Evolutionary conservation across 2,329 filamentous ascomycete species (phyloP).

Genomic region (Sporothrix brasiliensis): DNA sequence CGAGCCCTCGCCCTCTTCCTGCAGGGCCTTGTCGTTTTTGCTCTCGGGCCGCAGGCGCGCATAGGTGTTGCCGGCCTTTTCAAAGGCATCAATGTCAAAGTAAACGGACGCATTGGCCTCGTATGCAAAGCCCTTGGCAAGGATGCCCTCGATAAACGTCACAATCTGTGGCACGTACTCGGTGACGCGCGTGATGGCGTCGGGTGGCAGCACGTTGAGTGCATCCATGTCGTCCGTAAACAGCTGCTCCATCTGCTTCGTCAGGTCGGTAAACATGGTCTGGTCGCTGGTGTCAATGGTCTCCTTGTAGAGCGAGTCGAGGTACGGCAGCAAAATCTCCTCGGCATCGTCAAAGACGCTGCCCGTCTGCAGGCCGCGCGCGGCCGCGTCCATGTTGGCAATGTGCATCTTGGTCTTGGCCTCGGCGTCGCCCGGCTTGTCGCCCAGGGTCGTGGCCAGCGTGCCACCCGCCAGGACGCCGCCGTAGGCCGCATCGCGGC

Average conservation of each 20-base stretch:
- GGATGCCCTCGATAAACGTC: slow-evolving; percentile 64
- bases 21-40: slow-evolving; percentile 63
- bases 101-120: slow-evolving; percentile 67
- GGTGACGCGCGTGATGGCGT: slow-evolving; percentile 67
- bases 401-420: slow-evolving; percentile 40
- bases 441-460: slow-evolving; percentile 34
- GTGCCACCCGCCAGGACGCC: slow-evolving; percentile 37
- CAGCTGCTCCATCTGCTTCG: slow-evolving; percentile 65
- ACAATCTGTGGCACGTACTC: slow-evolving; percentile 67
- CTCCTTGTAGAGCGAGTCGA: slow-evolving; percentile 61
- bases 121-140: slow-evolving; percentile 69
- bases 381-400: slow-evolving; percentile 38
- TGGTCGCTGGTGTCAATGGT: slow-evolving; percentile 63
- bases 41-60: slow-evolving; percentile 73
- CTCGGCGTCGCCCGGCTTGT: slow-evolving; percentile 38
- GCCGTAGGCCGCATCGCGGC: slow-evolving; percentile 37
- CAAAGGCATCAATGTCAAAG: slow-evolving; percentile 71
- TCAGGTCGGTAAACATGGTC: slow-evolving; percentile 67
- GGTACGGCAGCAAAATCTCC: slow-evolving; percentile 66
- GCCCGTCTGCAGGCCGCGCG: slow-evolving; percentile 35
- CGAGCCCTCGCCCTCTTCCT: slow-evolving; percentile 69
- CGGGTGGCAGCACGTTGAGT: slow-evolving; percentile 66
- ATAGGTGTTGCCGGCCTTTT: slow-evolving; percentile 65
- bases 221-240: slow-evolving; percentile 69
- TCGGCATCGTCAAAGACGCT: slow-evolving; percentile 61